phyloP scores from a whole-genome alignment of 1,284 basidiomycete genomes.

The Porodaedalea pini region DNA sequence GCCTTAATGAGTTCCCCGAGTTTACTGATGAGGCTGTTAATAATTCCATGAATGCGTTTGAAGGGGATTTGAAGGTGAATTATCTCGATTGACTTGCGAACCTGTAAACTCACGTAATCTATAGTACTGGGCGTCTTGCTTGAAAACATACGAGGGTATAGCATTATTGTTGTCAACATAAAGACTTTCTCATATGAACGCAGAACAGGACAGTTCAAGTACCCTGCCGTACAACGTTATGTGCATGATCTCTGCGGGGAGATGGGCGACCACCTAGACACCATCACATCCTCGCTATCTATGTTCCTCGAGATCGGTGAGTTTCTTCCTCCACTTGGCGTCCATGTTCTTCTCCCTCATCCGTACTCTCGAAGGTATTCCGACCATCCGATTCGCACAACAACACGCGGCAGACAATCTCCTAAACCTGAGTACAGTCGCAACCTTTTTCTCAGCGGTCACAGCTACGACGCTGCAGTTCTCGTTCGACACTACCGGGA shows the following conservation, averaged over 20 bases:
- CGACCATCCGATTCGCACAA: constrained; percentile 71
- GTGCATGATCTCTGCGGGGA: constrained; percentile 65
- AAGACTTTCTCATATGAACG: constrained; percentile 13
- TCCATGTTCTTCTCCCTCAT: neutral
- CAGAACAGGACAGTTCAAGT: constrained; percentile 57
- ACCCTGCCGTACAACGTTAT: constrained; percentile 66
- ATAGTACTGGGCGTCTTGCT: constrained; percentile 68
- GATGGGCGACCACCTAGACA: constrained; percentile 68
- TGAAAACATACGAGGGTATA: constrained; percentile 56
- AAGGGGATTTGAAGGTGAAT: constrained; percentile 61
- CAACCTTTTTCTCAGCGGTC: constrained; percentile 75
- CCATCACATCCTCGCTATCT: constrained; percentile 56
- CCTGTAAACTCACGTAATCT: neutral
- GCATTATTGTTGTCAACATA: neutral
- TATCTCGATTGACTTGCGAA: neutral
- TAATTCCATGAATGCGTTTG: constrained; percentile 58
- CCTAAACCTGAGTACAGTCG: constrained; percentile 50
- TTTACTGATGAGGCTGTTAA: constrained; percentile 71
- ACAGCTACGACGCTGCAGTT: constrained; percentile 70
- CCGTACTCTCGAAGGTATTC: constrained; percentile 46
- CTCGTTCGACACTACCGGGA: constrained; percentile 42
- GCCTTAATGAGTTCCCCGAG: constrained; percentile 71
- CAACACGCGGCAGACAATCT: constrained; percentile 66
- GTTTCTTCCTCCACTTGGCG: constrained; percentile 23
- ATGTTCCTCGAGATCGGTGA: constrained; percentile 71